Evolutionary conservation across 768 basidiomycete genomes (phyloP).

Genomic region (Peribolospora baueri): DNA sequence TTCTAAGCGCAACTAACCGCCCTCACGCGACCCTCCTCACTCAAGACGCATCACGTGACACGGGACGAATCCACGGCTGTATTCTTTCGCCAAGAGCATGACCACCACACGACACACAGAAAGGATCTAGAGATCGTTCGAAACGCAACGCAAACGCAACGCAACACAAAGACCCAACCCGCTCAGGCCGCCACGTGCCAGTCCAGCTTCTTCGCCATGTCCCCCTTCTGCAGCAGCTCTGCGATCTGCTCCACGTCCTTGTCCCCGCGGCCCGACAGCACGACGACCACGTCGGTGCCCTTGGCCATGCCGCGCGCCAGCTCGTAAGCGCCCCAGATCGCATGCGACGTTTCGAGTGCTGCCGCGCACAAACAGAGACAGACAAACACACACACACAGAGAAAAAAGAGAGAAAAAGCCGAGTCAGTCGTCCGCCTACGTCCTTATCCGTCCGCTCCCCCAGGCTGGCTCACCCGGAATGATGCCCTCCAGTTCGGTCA

Average conservation of each 20-base stretch:
- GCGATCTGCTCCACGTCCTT: conserved; percentile 96
- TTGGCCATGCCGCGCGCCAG: conserved; percentile 62
- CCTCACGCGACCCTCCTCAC: too few relatives aligned
- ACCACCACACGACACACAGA: too few relatives aligned
- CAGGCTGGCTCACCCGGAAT: conserved; percentile 43
- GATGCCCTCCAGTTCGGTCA: conserved; percentile 84
- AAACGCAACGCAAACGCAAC: too few relatives aligned
- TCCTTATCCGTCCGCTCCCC: too few relatives aligned
- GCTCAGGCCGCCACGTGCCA: conserved; percentile 40
- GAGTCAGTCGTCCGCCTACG: background rate
- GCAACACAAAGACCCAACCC: too few relatives aligned
- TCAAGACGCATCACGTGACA: too few relatives aligned
- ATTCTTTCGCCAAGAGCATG: too few relatives aligned
- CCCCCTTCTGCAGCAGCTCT: conserved; percentile 79
- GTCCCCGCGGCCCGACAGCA: conserved; percentile 83
- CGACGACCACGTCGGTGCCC: conserved; percentile 70
- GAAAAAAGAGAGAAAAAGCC: too few relatives aligned
- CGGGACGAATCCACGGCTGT: too few relatives aligned
- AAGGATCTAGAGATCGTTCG: too few relatives aligned
- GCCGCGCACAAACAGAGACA: background rate
- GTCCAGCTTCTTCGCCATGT: conserved; percentile 48
- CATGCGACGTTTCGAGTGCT: conserved; percentile 90
- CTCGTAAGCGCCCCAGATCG: conserved; percentile 73
- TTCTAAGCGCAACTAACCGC: too few relatives aligned
- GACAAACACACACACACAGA: background rate